phyloP scores from a whole-genome alignment of 345 rosid genomes.

The Eucalyptus regnans region DNA sequence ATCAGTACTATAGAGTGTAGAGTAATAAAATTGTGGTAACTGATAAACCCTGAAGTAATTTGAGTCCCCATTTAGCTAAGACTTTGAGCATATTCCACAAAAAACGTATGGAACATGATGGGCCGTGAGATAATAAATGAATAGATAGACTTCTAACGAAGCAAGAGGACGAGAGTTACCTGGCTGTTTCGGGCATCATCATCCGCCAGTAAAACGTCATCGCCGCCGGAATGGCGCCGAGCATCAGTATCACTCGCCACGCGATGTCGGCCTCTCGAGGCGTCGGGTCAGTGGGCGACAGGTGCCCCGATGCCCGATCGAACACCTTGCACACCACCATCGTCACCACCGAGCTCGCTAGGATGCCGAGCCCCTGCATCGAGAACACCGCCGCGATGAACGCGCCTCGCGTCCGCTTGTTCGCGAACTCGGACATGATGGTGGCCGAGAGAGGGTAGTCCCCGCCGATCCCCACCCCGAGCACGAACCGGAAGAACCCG shows the following conservation, averaged over 20 bases:
- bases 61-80: slow-evolving; percentile 19
- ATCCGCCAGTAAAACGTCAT: slow-evolving; percentile 65
- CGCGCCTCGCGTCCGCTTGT: slow-evolving; percentile 49
- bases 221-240: slow-evolving; percentile 63
- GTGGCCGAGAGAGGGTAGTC: slow-evolving; percentile 73
- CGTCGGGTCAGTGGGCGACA: not conserved
- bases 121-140: not conserved
- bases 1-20: not conserved
- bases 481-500: slow-evolving; percentile 33
- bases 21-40: not conserved
- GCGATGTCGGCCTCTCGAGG: slow-evolving; percentile 43
- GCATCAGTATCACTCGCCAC: slow-evolving; percentile 60
- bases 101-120: not conserved
- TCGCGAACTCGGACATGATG: slow-evolving; percentile 71
- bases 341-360: slow-evolving; percentile 35
- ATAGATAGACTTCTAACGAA: not conserved
- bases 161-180: slow-evolving; percentile 10
- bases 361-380: slow-evolving; percentile 59
- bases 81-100: slow-evolving; percentile 4
- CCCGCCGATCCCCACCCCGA: slow-evolving; percentile 61
- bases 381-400: slow-evolving; percentile 59
- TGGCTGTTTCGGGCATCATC: slow-evolving; percentile 76
- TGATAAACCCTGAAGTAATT: not conserved
- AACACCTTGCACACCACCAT: slow-evolving; percentile 33
- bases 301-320: not conserved